Evolutionary conservation across 108 stramenopile species (phyloP).

Genomic region (Nannochloropsis granulata): DNA sequence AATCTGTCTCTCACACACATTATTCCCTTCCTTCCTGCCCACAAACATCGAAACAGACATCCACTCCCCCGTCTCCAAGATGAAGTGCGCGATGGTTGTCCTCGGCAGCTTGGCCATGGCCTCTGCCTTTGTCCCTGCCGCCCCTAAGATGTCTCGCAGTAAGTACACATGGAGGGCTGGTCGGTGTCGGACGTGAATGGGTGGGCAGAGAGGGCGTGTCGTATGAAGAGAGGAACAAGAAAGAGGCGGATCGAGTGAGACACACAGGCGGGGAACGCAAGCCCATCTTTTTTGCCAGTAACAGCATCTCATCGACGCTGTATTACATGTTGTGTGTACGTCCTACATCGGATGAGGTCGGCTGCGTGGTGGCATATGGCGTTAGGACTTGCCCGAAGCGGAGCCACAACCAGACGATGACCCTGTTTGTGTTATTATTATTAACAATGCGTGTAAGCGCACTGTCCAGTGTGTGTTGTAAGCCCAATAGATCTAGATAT

Average conservation of each 20-base stretch:
- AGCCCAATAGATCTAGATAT: background rate
- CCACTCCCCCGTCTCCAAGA: background rate
- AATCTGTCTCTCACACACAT: too few relatives aligned
- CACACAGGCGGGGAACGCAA: too few relatives aligned
- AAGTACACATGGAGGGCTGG: background rate
- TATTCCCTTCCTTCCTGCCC: too few relatives aligned
- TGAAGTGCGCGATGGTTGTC: background rate
- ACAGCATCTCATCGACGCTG: too few relatives aligned
- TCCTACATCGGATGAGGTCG: too few relatives aligned
- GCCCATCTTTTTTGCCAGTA: too few relatives aligned
- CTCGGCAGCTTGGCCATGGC: slow-evolving; percentile 10
- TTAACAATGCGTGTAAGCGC: too few relatives aligned
- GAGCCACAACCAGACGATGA: background rate
- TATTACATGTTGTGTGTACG: too few relatives aligned
- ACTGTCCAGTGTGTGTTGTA: background rate
- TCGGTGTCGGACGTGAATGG: background rate
- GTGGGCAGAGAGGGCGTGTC: background rate
- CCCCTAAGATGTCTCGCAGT: background rate
- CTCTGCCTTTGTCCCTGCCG: slow-evolving; percentile 13
- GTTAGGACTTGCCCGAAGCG: too few relatives aligned
- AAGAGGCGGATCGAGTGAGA: too few relatives aligned
- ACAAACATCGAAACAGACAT: background rate
- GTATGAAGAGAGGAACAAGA: too few relatives aligned
- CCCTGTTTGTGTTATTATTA: background rate
- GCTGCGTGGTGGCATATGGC: too few relatives aligned